Conservation (phyloP, 2,329 filamentous ascomycete species). For the Claviceps sorghi region DNA sequence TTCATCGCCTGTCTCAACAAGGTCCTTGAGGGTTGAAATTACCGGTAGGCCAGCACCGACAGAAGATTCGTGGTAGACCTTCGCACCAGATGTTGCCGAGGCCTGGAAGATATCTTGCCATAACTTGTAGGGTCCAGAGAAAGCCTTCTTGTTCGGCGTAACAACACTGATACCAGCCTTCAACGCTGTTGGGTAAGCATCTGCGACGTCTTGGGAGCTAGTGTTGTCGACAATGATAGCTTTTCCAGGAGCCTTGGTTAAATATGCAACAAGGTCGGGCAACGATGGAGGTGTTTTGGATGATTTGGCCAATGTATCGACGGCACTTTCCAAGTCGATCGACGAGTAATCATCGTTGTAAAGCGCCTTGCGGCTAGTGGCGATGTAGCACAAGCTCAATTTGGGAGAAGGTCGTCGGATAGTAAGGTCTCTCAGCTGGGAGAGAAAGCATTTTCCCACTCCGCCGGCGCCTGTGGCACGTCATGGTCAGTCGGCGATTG, state of each 20-base stretch:
- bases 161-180: conserved; percentile 75
- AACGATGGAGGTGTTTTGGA: conserved; percentile 51
- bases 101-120: conserved; percentile 80
- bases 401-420: conserved; percentile 52
- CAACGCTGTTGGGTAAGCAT: conserved; percentile 69
- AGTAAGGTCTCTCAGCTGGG: conserved; percentile 58
- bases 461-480: conserved; percentile 63
- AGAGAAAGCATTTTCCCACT: conserved; percentile 81
- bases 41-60: conserved; percentile 89
- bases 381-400: conserved; percentile 70
- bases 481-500: conserved; percentile 6
- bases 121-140: conserved; percentile 64
- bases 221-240: conserved; percentile 91
- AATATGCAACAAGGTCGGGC: conserved; percentile 59
- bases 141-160: conserved; percentile 97
- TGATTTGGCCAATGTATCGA: conserved; percentile 50
- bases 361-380: conserved; percentile 71
- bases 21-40: conserved; percentile 81
- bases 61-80: conserved; percentile 89
- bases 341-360: conserved; percentile 59
- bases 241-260: conserved; percentile 62
- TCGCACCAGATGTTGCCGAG: conserved; percentile 55
- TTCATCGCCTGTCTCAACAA: conserved; percentile 86
- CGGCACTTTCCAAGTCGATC: conserved; percentile 44
- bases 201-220: conserved; percentile 72